Evolutionary conservation across 345 rosid species (phyloP).

Genomic region (Noccaea caerulescens): DNA sequence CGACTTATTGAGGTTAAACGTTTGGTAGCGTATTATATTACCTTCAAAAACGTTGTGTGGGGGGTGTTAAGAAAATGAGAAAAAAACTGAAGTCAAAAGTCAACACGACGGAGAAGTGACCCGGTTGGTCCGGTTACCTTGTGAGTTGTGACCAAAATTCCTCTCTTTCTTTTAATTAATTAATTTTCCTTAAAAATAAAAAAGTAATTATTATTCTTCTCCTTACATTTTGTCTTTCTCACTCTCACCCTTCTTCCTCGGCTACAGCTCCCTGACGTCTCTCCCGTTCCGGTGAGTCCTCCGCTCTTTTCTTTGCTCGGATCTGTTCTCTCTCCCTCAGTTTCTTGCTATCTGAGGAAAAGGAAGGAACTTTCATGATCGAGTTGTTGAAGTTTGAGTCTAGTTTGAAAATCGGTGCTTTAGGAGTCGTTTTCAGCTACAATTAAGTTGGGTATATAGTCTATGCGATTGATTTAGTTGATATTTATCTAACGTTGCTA

Average conservation of each 20-base stretch:
- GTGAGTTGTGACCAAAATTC: no score
- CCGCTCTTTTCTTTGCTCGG: background rate
- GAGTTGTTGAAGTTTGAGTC: constrained; percentile 3
- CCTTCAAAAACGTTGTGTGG: no score
- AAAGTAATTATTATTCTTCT: background rate
- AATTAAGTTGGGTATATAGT: background rate
- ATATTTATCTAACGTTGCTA: background rate
- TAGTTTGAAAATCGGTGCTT: constrained; percentile 5
- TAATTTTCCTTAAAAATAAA: background rate
- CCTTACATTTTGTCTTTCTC: constrained; percentile 18
- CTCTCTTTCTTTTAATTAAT: background rate
- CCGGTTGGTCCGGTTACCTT: constrained; percentile 17
- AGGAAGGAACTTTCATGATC: background rate
- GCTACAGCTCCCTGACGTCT: constrained; percentile 13
- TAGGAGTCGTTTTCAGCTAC: background rate
- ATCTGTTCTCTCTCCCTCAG: background rate
- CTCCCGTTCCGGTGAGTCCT: constrained; percentile 28
- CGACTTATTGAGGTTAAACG: no score
- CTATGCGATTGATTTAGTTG: background rate
- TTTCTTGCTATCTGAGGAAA: background rate
- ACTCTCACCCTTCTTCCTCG: constrained; percentile 12
- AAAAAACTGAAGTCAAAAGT: constrained; percentile 9
- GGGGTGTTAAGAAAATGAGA: no score
- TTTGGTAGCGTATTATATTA: no score
- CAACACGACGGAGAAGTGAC: constrained; percentile 2